phyloP scores from a whole-genome alignment of 148 eudicot species.

The Polygonum maritimum region DNA sequence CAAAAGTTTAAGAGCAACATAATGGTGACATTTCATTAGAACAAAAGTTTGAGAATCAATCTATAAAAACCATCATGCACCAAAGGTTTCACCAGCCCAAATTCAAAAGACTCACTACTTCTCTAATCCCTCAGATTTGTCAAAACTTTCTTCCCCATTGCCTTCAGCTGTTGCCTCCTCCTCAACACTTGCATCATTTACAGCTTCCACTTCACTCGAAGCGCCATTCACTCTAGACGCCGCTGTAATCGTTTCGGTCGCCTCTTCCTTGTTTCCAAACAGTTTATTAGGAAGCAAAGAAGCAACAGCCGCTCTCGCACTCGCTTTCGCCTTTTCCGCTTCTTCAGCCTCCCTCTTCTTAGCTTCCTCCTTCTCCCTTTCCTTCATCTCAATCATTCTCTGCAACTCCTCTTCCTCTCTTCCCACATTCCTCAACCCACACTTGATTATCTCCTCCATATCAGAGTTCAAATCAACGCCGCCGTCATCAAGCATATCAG shows the following conservation, averaged over 20 bases:
- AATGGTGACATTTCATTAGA: too few relatives aligned
- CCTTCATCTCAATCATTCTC: conserved; percentile 57
- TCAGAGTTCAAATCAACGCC: conserved; percentile 63
- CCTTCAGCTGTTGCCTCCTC: conserved; percentile 12
- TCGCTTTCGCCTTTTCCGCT: conserved; percentile 67
- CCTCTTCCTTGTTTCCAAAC: conserved; percentile 47
- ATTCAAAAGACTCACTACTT: too few relatives aligned
- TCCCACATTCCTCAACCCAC: conserved; percentile 53
- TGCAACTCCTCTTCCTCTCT: conserved; percentile 77
- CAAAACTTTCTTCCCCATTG: not conserved
- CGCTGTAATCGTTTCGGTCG: conserved; percentile 19
- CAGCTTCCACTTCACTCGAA: conserved; percentile 8
- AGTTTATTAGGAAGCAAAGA: conserved; percentile 65
- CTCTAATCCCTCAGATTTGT: not conserved
- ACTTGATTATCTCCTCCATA: conserved; percentile 64
- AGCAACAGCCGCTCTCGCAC: conserved; percentile 68
- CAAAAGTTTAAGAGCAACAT: not conserved
- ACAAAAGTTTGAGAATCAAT: not conserved
- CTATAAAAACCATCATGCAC: not conserved
- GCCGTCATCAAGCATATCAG: conserved; percentile 65
- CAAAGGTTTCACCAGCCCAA: not conserved
- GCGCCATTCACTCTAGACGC: conserved; percentile 19
- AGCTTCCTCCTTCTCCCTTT: conserved; percentile 79
- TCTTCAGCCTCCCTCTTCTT: conserved; percentile 65
- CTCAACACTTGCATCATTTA: conserved; percentile 10